Conservation (phyloP, 139 green algal genomes). For the Tetraselmis chui region DNA sequence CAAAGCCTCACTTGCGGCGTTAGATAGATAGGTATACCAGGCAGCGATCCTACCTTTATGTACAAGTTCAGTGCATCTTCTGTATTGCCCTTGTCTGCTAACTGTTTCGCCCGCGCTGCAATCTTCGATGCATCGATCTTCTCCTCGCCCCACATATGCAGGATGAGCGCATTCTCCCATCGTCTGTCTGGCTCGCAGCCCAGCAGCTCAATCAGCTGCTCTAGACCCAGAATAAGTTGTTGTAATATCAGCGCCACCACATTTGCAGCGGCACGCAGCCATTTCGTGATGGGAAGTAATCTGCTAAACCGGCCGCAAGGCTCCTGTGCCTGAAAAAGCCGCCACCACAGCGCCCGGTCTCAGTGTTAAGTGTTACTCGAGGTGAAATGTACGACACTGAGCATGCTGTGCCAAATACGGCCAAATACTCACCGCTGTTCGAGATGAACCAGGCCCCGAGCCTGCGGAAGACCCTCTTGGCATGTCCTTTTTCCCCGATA, state of each 20-base stretch:
- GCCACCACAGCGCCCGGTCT: too few species aligned
- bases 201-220: slow-evolving; percentile 14
- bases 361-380: too few species aligned
- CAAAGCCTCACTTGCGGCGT: background rate
- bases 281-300: background rate
- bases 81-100: slow-evolving; percentile 4
- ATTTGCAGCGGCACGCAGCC: background rate
- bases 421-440: too few species aligned
- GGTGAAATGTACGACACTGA: too few species aligned
- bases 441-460: too few species aligned
- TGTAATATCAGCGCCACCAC: slow-evolving; percentile 2
- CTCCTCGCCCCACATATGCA: background rate
- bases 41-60: background rate
- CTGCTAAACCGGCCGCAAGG: background rate
- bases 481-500: too few species aligned
- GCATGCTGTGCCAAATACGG: too few species aligned
- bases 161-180: background rate
- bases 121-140: background rate
- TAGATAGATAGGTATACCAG: background rate
- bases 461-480: too few species aligned
- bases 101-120: background rate
- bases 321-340: background rate
- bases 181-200: slow-evolving; percentile 9
- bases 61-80: slow-evolving; percentile 11
- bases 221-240: slow-evolving; percentile 1